Base-by-base conservation (phyloP, 2,329 filamentous ascomycete species). In the Pyricularia sp. region DNA sequence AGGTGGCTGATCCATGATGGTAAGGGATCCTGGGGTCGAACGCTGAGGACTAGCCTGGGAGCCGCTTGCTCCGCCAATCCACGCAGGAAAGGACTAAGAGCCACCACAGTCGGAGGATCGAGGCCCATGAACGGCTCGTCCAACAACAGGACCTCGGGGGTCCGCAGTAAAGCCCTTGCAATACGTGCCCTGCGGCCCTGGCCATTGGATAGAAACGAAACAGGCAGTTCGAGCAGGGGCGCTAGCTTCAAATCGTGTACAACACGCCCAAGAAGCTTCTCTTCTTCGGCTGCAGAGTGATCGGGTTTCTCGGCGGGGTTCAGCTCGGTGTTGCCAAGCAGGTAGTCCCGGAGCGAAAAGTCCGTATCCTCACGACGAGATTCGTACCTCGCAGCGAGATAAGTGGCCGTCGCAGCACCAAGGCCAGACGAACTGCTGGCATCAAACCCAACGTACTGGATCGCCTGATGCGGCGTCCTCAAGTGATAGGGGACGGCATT, bases 101-200 rank as follows among this genome's bases (percentile, higher is more conserved):
- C 83, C 13, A 83, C 80, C 13, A 90, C 84, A 0, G 92, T 96
- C 6, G 87, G 88, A 16, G 93, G 94, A 74, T 97, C 94, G 19
- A 99, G 80, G 0, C 94, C 93, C 90, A 97, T 96, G 72, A 97
- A 97, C 1, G 94, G 93, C 70, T 96, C 93, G 75, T 99, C 94
- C 2, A 96, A 80, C 64, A 97, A 80, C 67, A 99, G 73, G 12
- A 96, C 82, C 74, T 96, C 89, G 0, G 94, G 94, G 64, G 83
- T 82, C 7, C 81, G 86, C 66, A 97, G 80, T 63, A 99, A 77
- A 0, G 93, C 92, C 70, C 91, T 90, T 1, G 92, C 94, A 69
- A 99, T 96, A 67, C 91, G 85, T 8, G 93, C 90, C 65, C 94
- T 81, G 68, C 93, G 82, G 7, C 90, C 93, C 76, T 99, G 94